phyloP scores from a whole-genome alignment of 2,329 filamentous ascomycete species.

The Penicillium sp. region DNA sequence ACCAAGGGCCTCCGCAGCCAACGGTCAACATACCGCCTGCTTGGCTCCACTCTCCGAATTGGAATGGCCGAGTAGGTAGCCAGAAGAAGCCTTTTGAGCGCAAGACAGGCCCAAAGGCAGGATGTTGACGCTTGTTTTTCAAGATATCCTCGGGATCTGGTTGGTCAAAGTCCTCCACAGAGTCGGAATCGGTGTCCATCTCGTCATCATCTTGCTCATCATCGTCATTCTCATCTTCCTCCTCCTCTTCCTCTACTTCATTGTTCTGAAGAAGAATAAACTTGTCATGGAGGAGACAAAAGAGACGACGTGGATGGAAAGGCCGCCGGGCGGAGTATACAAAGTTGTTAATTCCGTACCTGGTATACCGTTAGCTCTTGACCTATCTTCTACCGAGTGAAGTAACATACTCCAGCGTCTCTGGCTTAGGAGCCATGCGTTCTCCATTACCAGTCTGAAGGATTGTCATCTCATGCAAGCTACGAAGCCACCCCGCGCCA shows the following conservation, averaged over 20 bases:
- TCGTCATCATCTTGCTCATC: conserved; percentile 36
- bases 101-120: conserved; percentile 47
- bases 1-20: conserved; percentile 57
- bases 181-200: conserved; percentile 36
- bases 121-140: conserved; percentile 47
- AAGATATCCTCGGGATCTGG: conserved; percentile 43
- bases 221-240: conserved; percentile 36
- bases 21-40: conserved; percentile 53
- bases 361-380: conserved; percentile 26
- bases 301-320: conserved; percentile 50
- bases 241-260: conserved; percentile 38
- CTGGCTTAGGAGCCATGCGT: conserved; percentile 68
- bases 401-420: conserved; percentile 66
- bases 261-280: conserved; percentile 52
- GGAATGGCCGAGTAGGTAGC: conserved; percentile 50
- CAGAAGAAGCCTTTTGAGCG: conserved; percentile 55
- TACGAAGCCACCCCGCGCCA: conserved; percentile 72
- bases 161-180: conserved; percentile 40
- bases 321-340: conserved; percentile 68
- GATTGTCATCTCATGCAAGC: conserved; percentile 70
- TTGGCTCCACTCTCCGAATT: conserved; percentile 55
- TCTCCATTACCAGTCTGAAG: conserved; percentile 62
- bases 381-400: not conserved
- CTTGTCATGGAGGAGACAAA: conserved; percentile 52
- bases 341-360: conserved; percentile 73